Evolutionary conservation across 768 basidiomycete genomes (phyloP), one percentile per base, ranked within the genome.

Genomic region (Epithele typhae): DNA sequence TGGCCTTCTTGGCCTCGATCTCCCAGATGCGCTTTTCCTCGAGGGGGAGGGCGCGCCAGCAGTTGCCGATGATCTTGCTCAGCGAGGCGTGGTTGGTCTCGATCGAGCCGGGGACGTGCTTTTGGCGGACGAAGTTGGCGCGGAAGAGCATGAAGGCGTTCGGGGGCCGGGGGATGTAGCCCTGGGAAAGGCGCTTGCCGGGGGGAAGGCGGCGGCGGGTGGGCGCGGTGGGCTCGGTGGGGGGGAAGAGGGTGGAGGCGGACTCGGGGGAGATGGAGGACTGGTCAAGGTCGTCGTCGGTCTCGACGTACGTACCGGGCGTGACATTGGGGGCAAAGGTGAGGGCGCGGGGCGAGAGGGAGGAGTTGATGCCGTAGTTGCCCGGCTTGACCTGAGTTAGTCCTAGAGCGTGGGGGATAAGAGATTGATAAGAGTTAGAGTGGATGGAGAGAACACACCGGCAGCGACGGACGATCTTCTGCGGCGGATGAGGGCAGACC

Each of bases 101-200:
- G 49, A 76, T 75, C 9, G 72, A 69, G 0, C 74, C 74, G 8
- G 74, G 74, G 17, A 76, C 72, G 43, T 76, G 74, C 33, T 76
- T 71, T 40, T 74, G 73, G 19, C 60, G 61, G 12, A 68, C 61
- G 37, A 86, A 78, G 64, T 77, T 78, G 11, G 81, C 87, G 30
- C 90, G 81, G 62, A 81, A 92, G 50, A 92, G 72, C 69, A 92
- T 90, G 73, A 92, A 94, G 14, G 90, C 84, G 60, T 92, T 94
- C 39, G 85, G 75, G 2, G 91, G 91, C 9, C 90, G 81, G 27
- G 82, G 83, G 37, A 91, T 78, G 60, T 82, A 81, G 38, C 73
- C 72, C 48, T 83, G 81, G 68, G 65, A 87, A 42, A 75, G 73
- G 38, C 81, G 75, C 68, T 82, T 85, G 49, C 78, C 79, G 0